phyloP scores from a whole-genome alignment of 1,284 basidiomycete species.

The Sanghuangporus weigelae region DNA sequence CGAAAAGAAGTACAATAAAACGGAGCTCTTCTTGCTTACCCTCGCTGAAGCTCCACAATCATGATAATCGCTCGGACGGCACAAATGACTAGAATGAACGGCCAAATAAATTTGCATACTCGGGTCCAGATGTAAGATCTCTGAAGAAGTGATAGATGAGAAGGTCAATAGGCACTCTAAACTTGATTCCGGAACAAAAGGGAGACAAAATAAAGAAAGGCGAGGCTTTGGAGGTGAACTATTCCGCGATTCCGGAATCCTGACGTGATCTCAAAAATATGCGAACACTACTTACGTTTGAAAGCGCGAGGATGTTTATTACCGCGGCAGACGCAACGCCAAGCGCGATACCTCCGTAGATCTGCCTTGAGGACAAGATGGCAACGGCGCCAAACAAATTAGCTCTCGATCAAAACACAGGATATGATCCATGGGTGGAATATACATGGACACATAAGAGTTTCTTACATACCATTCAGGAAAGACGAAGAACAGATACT shows the following conservation, averaged over 20 bases:
- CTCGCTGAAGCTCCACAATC: slow-evolving; percentile 67
- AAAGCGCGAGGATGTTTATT: slow-evolving; percentile 59
- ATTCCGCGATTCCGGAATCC: background rate
- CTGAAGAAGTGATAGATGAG: slow-evolving; percentile 32
- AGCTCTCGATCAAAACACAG: slow-evolving; percentile 2
- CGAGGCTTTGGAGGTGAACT: slow-evolving; percentile 6
- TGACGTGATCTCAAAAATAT: background rate
- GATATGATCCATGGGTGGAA: background rate
- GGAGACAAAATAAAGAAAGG: background rate
- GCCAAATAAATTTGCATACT: slow-evolving; percentile 67
- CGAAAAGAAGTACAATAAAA: slow-evolving; percentile 17
- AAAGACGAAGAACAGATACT: slow-evolving; percentile 64
- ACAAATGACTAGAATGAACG: slow-evolving; percentile 61
- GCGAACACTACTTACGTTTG: slow-evolving; percentile 46
- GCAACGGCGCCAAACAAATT: background rate
- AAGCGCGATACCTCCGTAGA: slow-evolving; percentile 70
- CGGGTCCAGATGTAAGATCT: slow-evolving; percentile 70
- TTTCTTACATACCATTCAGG: slow-evolving; percentile 60
- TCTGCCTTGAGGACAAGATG: slow-evolving; percentile 42
- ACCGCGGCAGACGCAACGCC: slow-evolving; percentile 50
- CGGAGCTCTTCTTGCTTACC: slow-evolving; percentile 37
- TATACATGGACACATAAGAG: slow-evolving; percentile 1
- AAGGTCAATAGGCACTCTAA: slow-evolving; percentile 13
- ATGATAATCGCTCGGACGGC: slow-evolving; percentile 68
- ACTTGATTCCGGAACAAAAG: background rate